Base-by-base conservation (phyloP, 345 rosid genomes). In the Salix udensis region DNA sequence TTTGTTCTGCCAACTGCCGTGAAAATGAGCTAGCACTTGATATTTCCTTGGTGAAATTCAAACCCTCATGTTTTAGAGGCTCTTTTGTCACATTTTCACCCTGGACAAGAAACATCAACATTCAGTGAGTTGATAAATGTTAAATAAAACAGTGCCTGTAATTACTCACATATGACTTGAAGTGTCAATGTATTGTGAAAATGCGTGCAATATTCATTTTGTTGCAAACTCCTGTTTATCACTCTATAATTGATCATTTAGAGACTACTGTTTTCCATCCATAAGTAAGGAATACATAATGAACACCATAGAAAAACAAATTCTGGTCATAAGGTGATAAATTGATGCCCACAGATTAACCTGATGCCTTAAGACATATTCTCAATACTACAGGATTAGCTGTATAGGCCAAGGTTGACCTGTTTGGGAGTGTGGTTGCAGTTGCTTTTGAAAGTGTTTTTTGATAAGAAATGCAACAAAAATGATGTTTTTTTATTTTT, bases 1-100 rank as follows among this genome's bases (percentile, higher is more conserved):
- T 90, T 83, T 96, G 99, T 83, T 90, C 99, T 16, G 91, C 88
- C 81, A 96, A 81, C 84, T 94, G 97, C 80, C 97, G 75, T 40
- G 97, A 84, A 82, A 86, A 90, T 18, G 99, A 96, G 77, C 87
- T 85, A 11, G 88, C 95, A 84, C 92, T 93, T 77, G 87, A 74
- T 68, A 89, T 68, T 83, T 94, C 98, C 80, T 92, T 88, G 0
- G 97, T 89, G 67, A 90, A 84, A 85, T 95, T 93, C 73, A 90
- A 81, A 70, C 64, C 76, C 78, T 74, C 78, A 61, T 60, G 88
- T 46, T 78, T 84, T 80, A 84, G 85, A 64, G 61, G 77, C 73
- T 86, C 89, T 5, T 50, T 78, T 82, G 76, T 79, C 64, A 80
- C 78, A 73, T 80, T 83, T 78, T 85, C 86, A 79, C 91, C 95